A percentile compares a stretch with the other conserved stretches of the same genome.
Evolutionary conservation across 177 flowering plant species (phyloP).

Genomic region (Vitis hybrid): DNA sequence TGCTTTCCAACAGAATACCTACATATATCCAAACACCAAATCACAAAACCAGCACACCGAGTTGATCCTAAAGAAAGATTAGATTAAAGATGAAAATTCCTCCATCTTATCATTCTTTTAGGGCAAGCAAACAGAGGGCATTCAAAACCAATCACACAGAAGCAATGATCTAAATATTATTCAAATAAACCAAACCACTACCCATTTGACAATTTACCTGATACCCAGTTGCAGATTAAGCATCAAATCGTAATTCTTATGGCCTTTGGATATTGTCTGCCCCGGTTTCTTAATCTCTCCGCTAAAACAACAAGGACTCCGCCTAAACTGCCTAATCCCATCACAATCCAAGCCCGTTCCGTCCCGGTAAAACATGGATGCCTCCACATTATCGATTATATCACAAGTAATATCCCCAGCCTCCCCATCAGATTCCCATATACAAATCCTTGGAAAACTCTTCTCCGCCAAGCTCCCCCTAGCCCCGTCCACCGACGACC

Average conservation of each 20-base stretch:
- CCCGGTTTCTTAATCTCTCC: slow-evolving; percentile 73
- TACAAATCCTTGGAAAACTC: slow-evolving; percentile 75
- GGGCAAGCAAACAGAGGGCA: neutral
- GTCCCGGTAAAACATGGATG: slow-evolving; percentile 64
- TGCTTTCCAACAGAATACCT: slow-evolving; percentile 80
- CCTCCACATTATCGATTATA: slow-evolving; percentile 79
- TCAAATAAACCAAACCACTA: neutral
- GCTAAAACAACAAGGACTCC: slow-evolving; percentile 53
- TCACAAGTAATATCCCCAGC: slow-evolving; percentile 92
- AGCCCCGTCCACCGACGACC: slow-evolving; percentile 64
- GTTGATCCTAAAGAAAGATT: neutral
- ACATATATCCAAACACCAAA: neutral
- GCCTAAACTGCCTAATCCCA: slow-evolving; percentile 35
- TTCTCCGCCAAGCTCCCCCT: slow-evolving; percentile 50
- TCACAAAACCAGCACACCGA: neutral
- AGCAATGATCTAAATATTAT: neutral
- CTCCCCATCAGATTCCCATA: slow-evolving; percentile 86
- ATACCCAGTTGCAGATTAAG: slow-evolving; percentile 76
- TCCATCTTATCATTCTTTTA: no score
- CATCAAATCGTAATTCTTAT: slow-evolving; percentile 82
- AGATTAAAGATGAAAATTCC: no score
- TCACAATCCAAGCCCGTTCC: slow-evolving; percentile 38
- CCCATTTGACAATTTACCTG: slow-evolving; percentile 38
- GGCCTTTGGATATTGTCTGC: slow-evolving; percentile 68
- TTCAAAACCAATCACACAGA: neutral